These are phyloP conservation scores for Trypanosoma scelopori DNA, from an alignment of 208 protist species.

Conservation along the genomic window DNA sequence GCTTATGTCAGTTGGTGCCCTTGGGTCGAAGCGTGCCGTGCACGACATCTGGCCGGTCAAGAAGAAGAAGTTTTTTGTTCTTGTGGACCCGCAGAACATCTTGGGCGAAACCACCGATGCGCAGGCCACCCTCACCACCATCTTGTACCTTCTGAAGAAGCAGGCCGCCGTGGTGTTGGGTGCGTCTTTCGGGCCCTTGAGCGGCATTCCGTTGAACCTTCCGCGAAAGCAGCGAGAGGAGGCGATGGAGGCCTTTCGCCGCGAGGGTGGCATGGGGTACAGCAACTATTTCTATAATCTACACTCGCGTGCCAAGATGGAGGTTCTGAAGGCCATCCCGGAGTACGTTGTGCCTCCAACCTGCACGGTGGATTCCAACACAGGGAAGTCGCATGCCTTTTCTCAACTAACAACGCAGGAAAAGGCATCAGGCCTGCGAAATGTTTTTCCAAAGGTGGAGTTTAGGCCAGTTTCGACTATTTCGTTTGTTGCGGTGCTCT, in stretches of 20 bases:
- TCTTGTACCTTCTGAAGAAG: constrained; percentile 59
- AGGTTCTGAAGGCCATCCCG: constrained; percentile 46
- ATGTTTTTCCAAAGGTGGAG: constrained; percentile 39
- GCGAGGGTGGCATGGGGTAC: constrained; percentile 62
- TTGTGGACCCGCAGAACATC: constrained; percentile 74
- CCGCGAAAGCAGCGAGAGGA: constrained; percentile 44
- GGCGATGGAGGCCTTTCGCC: constrained; percentile 61
- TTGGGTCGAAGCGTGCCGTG: constrained; percentile 72
- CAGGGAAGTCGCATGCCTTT: constrained; percentile 55
- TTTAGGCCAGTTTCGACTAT: constrained; percentile 53
- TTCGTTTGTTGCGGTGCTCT: constrained; percentile 53
- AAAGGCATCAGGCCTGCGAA: constrained; percentile 45
- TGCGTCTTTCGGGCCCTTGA: constrained; percentile 56
- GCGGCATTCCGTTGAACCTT: constrained; percentile 49
- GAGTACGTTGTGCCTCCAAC: constrained; percentile 25
- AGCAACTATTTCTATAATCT: constrained; percentile 65
- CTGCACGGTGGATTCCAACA: constrained; percentile 28
- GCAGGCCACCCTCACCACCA: constrained; percentile 58
- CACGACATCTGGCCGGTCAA: constrained; percentile 69
- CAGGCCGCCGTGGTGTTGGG: constrained; percentile 54
- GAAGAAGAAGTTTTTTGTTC: constrained; percentile 66
- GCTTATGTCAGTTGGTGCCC: constrained; percentile 47
- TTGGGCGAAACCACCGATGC: constrained; percentile 43
- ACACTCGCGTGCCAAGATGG: constrained; percentile 41
- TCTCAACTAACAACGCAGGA: constrained; percentile 41